A percentile compares a stretch with the other conserved stretches of the same genome.
These are phyloP conservation scores for Corynespora cassiicola DNA, from an alignment of 2,329 filamentous ascomycete species.

Conservation along the genomic window DNA sequence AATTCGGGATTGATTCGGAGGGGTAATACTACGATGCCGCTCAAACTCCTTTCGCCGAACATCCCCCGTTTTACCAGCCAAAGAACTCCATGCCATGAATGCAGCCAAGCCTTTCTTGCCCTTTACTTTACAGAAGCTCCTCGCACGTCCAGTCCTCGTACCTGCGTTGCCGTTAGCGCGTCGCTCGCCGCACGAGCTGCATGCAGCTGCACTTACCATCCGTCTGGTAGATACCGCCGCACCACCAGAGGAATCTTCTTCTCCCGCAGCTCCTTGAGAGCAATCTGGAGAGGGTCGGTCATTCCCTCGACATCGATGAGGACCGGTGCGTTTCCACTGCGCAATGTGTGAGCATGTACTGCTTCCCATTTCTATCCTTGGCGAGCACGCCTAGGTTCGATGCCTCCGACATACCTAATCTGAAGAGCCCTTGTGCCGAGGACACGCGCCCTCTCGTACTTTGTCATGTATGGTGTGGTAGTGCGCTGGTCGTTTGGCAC, in stretches of 20 bases:
- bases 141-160: conserved; percentile 99
- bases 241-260: conserved; percentile 99
- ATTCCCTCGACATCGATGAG: conserved; percentile 96
- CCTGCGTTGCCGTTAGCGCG: conserved; percentile 55
- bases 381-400: no score
- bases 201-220: conserved; percentile 71
- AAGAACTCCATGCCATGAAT: conserved; percentile 44
- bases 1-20: conserved; percentile 44
- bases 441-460: conserved; percentile 95
- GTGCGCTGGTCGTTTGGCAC: conserved; percentile 86
- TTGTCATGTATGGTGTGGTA: conserved; percentile 99
- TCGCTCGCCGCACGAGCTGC: neutral
- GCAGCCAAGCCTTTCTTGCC: conserved; percentile 28
- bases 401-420: conserved; percentile 73
- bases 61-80: conserved; percentile 34
- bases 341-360: conserved; percentile 21
- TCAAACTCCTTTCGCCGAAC: conserved; percentile 42
- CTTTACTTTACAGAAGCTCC: conserved; percentile 70
- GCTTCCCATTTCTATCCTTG: neutral
- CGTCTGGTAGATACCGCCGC: conserved; percentile 93
- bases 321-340: conserved; percentile 95
- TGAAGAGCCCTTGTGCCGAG: conserved; percentile 92
- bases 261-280: conserved; percentile 94
- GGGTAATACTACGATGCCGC: conserved; percentile 30
- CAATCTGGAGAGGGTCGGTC: conserved; percentile 96